Percentiles rank a stretch among this genome's conserved stretches.
phyloP scores from a whole-genome alignment of 768 basidiomycete species.

The Suillus subaureus region DNA sequence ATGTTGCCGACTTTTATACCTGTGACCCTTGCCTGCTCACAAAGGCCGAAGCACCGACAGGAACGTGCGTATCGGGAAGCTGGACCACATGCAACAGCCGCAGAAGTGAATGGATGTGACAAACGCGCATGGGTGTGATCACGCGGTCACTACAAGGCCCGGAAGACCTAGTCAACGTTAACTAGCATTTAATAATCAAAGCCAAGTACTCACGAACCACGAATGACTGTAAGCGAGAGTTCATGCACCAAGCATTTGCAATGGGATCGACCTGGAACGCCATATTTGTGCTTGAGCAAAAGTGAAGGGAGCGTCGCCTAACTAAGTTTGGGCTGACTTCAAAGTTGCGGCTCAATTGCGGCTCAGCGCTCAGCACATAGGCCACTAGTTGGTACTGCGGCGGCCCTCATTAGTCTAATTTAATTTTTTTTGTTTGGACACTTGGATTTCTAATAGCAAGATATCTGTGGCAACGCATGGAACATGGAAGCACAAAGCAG shows the following conservation, averaged over 20 bases:
- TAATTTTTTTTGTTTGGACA: background rate
- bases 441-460: background rate
- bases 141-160: background rate
- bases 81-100: conserved; percentile 13
- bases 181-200: background rate
- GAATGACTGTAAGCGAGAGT: background rate
- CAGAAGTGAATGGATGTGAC: background rate
- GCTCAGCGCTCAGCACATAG: too few relatives aligned
- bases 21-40: conserved; percentile 2
- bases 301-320: too few relatives aligned
- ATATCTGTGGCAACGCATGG: background rate
- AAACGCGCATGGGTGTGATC: background rate
- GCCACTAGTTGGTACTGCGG: too few relatives aligned
- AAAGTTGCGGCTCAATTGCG: background rate
- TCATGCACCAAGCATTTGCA: background rate
- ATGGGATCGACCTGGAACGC: background rate
- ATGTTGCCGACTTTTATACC: conserved; percentile 17
- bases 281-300: background rate
- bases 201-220: background rate
- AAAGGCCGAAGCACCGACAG: conserved; percentile 4
- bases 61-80: conserved; percentile 23
- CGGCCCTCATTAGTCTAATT: background rate
- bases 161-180: background rate
- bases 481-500: conserved; percentile 1
- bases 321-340: too few relatives aligned